Percentiles rank a stretch among this genome's conserved stretches.
Evolutionary conservation across 2,329 filamentous ascomycete genomes (phyloP).

Genomic region (Pseudogymnoascus sp.): DNA sequence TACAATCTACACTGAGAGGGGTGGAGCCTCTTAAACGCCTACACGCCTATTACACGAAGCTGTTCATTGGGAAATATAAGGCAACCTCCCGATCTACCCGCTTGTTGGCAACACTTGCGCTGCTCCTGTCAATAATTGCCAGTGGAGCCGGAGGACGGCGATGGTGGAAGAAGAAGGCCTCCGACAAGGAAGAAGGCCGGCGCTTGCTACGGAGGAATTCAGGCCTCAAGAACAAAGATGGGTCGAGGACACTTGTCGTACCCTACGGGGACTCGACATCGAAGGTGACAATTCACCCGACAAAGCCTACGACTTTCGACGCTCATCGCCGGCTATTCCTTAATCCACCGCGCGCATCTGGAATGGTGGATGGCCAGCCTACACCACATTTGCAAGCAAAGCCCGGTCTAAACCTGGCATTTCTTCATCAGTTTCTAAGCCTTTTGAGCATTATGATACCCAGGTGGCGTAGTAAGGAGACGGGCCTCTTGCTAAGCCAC

Average conservation of each 20-base stretch:
- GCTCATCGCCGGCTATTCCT: constrained; percentile 89
- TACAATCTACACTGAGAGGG: constrained; percentile 71
- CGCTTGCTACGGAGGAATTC: constrained; percentile 85
- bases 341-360: constrained; percentile 76
- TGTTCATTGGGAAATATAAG: constrained; percentile 46
- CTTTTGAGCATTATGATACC: constrained; percentile 97
- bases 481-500: constrained; percentile 80
- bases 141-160: constrained; percentile 69
- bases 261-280: constrained; percentile 81
- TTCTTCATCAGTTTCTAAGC: constrained; percentile 92
- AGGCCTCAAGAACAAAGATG: constrained; percentile 87
- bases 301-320: constrained; percentile 90
- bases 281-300: constrained; percentile 84
- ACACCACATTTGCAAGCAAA: constrained; percentile 71
- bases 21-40: constrained; percentile 58
- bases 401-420: constrained; percentile 88
- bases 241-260: constrained; percentile 88
- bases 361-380: constrained; percentile 57
- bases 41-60: constrained; percentile 48
- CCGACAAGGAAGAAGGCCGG: constrained; percentile 73
- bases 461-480: constrained; percentile 90
- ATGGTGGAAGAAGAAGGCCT: constrained; percentile 63
- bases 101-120: constrained; percentile 65
- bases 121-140: constrained; percentile 70
- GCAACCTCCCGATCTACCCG: constrained; percentile 62